Conservation (phyloP, 2,329 filamentous ascomycete species). For the Aureobasidium sp. region DNA sequence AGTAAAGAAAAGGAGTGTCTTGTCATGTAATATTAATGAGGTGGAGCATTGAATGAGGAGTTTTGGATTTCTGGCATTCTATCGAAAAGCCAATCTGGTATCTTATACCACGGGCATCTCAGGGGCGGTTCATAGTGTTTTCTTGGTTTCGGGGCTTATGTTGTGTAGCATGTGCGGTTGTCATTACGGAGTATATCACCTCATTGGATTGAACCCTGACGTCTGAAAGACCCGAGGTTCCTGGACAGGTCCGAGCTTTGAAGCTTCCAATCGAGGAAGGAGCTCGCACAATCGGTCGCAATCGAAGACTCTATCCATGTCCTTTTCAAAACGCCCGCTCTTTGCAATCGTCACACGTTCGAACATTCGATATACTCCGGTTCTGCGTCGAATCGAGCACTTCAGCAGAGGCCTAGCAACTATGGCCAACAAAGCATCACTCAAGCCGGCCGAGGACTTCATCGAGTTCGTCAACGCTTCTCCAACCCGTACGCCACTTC, state of each 20-base stretch:
- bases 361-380: neutral
- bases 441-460: constrained; percentile 65
- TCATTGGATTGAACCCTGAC: neutral
- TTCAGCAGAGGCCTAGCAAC: constrained; percentile 4
- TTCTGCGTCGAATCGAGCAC: neutral
- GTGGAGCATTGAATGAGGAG: neutral
- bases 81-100: neutral
- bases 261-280: constrained; percentile 4
- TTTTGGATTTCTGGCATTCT: neutral
- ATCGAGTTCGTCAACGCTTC: constrained; percentile 90
- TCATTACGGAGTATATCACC: neutral
- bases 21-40: constrained; percentile 18
- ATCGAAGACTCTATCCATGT: neutral
- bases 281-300: neutral
- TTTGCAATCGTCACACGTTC: neutral
- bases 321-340: neutral
- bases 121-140: neutral
- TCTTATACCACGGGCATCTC: neutral
- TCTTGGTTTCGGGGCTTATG: too few relatives aligned
- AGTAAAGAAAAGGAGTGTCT: constrained; percentile 21
- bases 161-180: too few relatives aligned
- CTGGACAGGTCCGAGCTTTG: neutral
- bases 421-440: constrained; percentile 34
- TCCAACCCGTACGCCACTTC: constrained; percentile 65
- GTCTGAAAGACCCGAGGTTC: neutral